Evolutionary conservation across 139 green algal species (phyloP), one percentile per base, ranked within the genome.

Genomic region (Closterium sp.): DNA sequence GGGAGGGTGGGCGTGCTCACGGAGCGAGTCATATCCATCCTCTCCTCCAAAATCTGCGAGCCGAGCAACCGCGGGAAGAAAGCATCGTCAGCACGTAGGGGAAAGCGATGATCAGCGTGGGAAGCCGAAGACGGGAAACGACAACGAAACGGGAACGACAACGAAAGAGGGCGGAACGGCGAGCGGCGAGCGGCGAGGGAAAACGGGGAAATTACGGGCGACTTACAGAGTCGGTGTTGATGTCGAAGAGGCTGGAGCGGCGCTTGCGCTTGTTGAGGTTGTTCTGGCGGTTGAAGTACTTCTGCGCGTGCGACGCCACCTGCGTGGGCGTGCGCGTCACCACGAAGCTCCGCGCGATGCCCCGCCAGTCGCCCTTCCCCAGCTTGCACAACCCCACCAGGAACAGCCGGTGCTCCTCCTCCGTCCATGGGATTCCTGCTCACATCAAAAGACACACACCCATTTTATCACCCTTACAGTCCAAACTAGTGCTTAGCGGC

Each of bases 241-340:
- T 95, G 90, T 96, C 95, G 42, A 96, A 95, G 79, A 96, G 91
- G 42, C 85, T 94, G 34, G 91, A 87, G n/a, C 95, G 92, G 27
- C 93, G 90, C 94, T 96, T 96, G 29, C 97, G 95, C 96, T 98
- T 98, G 50, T 96, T 97, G 3, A 95, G 90, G 70, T 97, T 96
- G 17, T 79, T 94, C 2, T 97, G 88, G 17, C 97, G 94, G 45
- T 98, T 95, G 90, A 98, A 98, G 93, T 98, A 96, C 94, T 99
- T 99, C 93, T 99, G 97, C 2, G 97, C 97, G 90, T 99, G 97
- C n/a, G 90, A 96, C n/a, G 97, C 97, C 0, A 98, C 97, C 86
- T 97, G 96, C 32, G 97, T 98, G 13, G 97, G 96, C 2, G 96
- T 98, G 79, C 97, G 94, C 31, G 94, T 95, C 6, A 96, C 95